Conservation (phyloP, 1,284 basidiomycete species). For the Naganishia sp. region DNA sequence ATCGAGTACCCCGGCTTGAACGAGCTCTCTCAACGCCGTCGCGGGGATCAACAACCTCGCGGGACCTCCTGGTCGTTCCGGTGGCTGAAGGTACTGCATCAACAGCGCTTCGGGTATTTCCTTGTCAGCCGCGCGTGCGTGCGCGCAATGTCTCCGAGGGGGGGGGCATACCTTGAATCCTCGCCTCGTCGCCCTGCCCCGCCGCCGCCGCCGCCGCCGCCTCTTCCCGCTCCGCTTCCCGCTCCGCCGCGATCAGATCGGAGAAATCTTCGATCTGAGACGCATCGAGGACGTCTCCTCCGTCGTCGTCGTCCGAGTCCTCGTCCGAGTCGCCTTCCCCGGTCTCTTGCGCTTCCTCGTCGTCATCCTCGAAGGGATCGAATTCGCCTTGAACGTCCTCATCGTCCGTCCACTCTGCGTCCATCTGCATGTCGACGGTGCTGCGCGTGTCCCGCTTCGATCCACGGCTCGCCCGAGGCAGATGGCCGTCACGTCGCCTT, state of each 20-base stretch:
- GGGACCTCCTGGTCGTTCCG: slow-evolving; percentile 13
- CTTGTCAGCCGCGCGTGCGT: not conserved
- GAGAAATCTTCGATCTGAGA: slow-evolving; percentile 15
- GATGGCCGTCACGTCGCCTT: too few relatives aligned
- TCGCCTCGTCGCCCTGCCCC: not conserved
- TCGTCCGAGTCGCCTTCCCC: not conserved
- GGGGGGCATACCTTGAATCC: not conserved
- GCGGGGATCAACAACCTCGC: slow-evolving; percentile 15
- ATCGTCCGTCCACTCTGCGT: slow-evolving; percentile 24
- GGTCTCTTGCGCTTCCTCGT: slow-evolving; percentile 31
- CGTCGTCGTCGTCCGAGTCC: slow-evolving; percentile 28
- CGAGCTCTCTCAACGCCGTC: slow-evolving; percentile 21
- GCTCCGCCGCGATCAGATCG: not conserved
- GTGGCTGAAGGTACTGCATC: slow-evolving; percentile 18
- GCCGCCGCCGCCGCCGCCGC: not conserved
- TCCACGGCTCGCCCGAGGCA: too few relatives aligned
- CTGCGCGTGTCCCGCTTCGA: too few relatives aligned
- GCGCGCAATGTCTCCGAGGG: not conserved
- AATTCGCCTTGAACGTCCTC: slow-evolving; percentile 35
- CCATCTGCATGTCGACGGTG: slow-evolving; percentile 31
- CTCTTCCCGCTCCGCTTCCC: slow-evolving; percentile 1
- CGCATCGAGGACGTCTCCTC: slow-evolving; percentile 3
- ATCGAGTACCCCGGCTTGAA: slow-evolving; percentile 21
- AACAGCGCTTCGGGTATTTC: not conserved
- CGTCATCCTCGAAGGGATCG: slow-evolving; percentile 38